Percentiles rank a stretch among this genome's conserved stretches.
phyloP scores from a whole-genome alignment of 495 filamentous ascomycete genomes.

The Lichina pygmaea region DNA sequence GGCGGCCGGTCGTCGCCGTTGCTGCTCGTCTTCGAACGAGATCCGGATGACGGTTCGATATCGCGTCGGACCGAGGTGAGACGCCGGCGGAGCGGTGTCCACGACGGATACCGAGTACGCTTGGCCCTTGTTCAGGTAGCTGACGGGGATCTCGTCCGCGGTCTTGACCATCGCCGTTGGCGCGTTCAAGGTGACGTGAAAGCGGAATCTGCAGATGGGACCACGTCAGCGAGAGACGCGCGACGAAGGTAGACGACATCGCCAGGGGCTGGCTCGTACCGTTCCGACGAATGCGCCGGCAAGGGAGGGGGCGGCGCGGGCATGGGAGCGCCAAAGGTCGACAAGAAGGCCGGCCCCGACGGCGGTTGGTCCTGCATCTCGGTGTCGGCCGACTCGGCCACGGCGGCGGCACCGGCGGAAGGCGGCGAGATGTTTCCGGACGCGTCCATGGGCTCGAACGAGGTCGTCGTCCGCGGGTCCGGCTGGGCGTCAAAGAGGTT shows the following conservation, averaged over 20 bases:
- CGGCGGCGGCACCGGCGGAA: neutral
- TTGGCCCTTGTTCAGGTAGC: slow-evolving; percentile 93
- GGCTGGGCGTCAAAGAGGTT: neutral
- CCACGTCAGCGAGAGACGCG: neutral
- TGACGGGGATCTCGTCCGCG: slow-evolving; percentile 67
- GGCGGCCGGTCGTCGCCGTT: slow-evolving; percentile 48
- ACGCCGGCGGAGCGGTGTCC: slow-evolving; percentile 30
- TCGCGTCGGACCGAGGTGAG: slow-evolving; percentile 20
- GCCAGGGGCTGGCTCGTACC: neutral
- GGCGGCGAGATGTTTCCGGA: slow-evolving; percentile 10
- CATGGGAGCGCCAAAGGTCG: neutral
- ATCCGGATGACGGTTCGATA: slow-evolving; percentile 77
- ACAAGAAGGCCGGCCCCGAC: slow-evolving; percentile 10
- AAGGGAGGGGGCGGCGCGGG: slow-evolving; percentile 4
- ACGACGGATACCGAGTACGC: slow-evolving; percentile 57
- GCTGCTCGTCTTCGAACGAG: slow-evolving; percentile 83
- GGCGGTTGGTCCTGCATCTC: slow-evolving; percentile 15
- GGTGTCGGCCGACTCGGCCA: slow-evolving; percentile 17
- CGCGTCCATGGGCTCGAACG: slow-evolving; percentile 52
- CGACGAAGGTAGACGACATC: neutral
- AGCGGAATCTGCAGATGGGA: slow-evolving; percentile 45
- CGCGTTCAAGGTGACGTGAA: slow-evolving; percentile 68
- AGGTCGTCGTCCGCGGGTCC: slow-evolving; percentile 12
- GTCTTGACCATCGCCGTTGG: slow-evolving; percentile 91
- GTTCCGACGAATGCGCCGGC: neutral